Conservation (phyloP, 1,284 basidiomycete species). For the Ustilago bromivora region DNA sequence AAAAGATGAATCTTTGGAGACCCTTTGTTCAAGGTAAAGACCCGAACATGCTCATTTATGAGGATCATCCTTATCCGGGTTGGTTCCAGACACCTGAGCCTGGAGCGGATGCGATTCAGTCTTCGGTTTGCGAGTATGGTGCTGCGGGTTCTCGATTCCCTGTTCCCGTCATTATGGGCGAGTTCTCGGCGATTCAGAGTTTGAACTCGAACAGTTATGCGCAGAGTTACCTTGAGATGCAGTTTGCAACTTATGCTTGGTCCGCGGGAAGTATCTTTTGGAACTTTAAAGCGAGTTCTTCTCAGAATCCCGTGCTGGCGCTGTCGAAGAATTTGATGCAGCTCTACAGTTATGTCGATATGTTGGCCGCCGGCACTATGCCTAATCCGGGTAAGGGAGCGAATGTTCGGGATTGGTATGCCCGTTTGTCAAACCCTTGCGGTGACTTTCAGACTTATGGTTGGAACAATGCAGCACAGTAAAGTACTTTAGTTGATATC, state of each 20-base stretch:
- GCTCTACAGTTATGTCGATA: constrained; percentile 54
- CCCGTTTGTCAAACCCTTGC: constrained; percentile 33
- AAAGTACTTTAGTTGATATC: background rate
- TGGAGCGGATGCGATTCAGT: constrained; percentile 33
- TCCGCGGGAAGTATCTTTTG: constrained; percentile 66
- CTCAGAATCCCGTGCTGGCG: constrained; percentile 39
- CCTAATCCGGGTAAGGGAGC: constrained; percentile 44
- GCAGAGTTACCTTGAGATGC: constrained; percentile 48
- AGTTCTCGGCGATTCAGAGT: constrained; percentile 59
- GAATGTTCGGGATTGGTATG: constrained; percentile 37
- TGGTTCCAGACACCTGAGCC: constrained; percentile 56
- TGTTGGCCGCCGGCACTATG: constrained; percentile 42
- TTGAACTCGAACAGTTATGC: constrained; percentile 33
- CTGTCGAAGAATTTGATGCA: constrained; percentile 28
- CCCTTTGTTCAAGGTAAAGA: constrained; percentile 58
- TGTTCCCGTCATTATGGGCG: constrained; percentile 60
- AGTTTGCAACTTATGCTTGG: constrained; percentile 64
- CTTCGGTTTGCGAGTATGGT: constrained; percentile 57
- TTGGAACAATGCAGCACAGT: constrained; percentile 33
- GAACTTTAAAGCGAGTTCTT: constrained; percentile 60
- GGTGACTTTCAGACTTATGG: constrained; percentile 40
- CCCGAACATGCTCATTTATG: constrained; percentile 62
- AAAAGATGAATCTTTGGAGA: constrained; percentile 53
- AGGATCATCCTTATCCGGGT: constrained; percentile 66
- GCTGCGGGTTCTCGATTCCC: constrained; percentile 31